Evolutionary conservation across 371 early-diverging fungal genomes (phyloP).

Genomic region (Saksenaea vasiformis): DNA sequence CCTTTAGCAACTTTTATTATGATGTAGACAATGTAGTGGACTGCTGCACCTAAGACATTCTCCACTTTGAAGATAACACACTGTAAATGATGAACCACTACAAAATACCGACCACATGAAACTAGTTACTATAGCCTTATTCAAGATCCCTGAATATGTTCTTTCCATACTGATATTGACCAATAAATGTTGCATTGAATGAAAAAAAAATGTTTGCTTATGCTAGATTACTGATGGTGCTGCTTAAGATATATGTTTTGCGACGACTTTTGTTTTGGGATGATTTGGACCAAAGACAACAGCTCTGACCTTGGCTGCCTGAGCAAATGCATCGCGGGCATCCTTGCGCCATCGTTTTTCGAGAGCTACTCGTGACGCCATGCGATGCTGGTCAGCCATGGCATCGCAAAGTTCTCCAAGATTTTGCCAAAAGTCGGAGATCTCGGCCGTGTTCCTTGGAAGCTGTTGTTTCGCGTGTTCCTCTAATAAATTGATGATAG

Average conservation of each 20-base stretch:
- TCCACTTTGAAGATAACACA: not conserved
- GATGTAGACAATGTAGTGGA: not conserved
- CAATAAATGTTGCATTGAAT: not conserved
- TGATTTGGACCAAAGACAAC: conserved; percentile 57
- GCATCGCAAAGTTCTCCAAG: conserved; percentile 60
- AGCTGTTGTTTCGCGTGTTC: conserved; percentile 36
- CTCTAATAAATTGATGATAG: conserved; percentile 47
- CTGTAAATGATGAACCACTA: not conserved
- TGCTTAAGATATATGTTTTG: not conserved
- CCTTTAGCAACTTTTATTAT: not conserved
- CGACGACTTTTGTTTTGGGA: conserved; percentile 36
- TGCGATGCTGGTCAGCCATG: conserved; percentile 44
- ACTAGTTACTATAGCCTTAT: not conserved
- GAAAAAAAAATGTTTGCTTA: not conserved
- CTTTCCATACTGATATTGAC: not conserved
- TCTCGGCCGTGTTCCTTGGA: conserved; percentile 59
- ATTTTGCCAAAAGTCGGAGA: conserved; percentile 62
- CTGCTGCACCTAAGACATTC: not conserved
- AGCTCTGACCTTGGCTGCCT: conserved; percentile 45
- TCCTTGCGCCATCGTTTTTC: conserved; percentile 50
- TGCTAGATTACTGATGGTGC: not conserved
- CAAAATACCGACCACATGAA: not conserved
- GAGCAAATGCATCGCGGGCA: conserved; percentile 44
- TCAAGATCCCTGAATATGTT: not conserved
- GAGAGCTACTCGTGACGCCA: conserved; percentile 15